Evolutionary conservation across 768 basidiomycete species (phyloP).

Genomic region (Megacollybia marginata): DNA sequence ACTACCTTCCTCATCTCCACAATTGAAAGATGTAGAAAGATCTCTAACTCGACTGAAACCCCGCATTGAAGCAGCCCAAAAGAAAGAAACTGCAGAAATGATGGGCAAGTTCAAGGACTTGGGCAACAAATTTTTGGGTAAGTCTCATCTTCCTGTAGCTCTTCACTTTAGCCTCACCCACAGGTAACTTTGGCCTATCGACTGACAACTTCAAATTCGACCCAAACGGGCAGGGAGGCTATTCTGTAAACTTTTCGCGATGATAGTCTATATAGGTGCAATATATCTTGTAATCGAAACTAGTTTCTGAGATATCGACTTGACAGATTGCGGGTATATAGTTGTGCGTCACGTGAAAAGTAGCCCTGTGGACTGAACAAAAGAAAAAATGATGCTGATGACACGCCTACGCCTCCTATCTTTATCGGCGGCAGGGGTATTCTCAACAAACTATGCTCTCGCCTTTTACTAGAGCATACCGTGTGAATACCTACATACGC

Average conservation of each 20-base stretch:
- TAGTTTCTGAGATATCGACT: too few species aligned
- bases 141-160: conserved; percentile 8
- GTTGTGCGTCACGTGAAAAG: too few species aligned
- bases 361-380: too few species aligned
- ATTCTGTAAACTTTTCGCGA: conserved; percentile 79
- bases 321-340: too few species aligned
- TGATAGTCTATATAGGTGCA: conserved; percentile 17
- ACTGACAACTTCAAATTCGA: conserved; percentile 97
- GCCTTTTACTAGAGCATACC: too few species aligned
- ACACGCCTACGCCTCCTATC: background rate
- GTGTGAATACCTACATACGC: too few species aligned
- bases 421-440: too few species aligned
- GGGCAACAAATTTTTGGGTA: conserved; percentile 85
- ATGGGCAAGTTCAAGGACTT: conserved; percentile 85
- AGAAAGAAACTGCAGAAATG: conserved; percentile 88
- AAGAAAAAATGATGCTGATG: background rate
- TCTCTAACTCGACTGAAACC: conserved; percentile 53
- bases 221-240: conserved; percentile 92
- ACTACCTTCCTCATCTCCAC: conserved; percentile 47
- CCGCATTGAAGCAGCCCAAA: conserved; percentile 69
- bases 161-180: background rate
- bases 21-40: conserved; percentile 37
- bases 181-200: conserved; percentile 89
- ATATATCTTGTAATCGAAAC: too few species aligned
- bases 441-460: too few species aligned